These are phyloP conservation scores for Tolypocladium album DNA, from an alignment of 2,329 filamentous ascomycete species.

Conservation along the genomic window DNA sequence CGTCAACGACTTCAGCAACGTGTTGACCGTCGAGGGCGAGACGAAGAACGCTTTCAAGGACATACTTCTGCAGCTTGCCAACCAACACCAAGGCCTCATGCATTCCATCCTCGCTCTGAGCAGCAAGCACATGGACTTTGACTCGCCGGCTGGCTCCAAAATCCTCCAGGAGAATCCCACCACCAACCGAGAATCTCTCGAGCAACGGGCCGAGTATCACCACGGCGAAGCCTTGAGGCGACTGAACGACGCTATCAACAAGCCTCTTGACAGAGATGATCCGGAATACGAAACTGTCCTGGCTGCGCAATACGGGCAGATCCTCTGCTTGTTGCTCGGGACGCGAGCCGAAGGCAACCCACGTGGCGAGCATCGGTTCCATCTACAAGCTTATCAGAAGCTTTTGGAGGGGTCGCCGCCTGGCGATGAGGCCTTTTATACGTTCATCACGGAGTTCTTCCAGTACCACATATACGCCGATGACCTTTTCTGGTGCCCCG, in stretches of 20 bases:
- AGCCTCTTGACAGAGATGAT: constrained; percentile 28
- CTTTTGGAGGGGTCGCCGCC: constrained; percentile 55
- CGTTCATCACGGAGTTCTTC: constrained; percentile 66
- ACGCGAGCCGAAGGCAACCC: constrained; percentile 45
- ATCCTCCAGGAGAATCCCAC: constrained; percentile 38
- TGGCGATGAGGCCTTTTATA: constrained; percentile 52
- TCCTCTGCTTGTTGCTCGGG: constrained; percentile 50
- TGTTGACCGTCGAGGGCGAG: constrained; percentile 73
- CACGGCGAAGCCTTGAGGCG: constrained; percentile 43
- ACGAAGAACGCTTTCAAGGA: constrained; percentile 78
- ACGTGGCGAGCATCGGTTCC: constrained; percentile 63
- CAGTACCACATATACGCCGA: constrained; percentile 69
- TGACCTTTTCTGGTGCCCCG: constrained; percentile 43
- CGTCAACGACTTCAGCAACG: constrained; percentile 64
- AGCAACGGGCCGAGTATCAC: constrained; percentile 43
- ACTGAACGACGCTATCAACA: constrained; percentile 35
- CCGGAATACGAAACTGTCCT: constrained; percentile 34
- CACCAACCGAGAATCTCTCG: constrained; percentile 34
- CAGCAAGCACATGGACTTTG: constrained; percentile 61
- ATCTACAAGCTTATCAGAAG: constrained; percentile 65
- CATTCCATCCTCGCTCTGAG: constrained; percentile 80
- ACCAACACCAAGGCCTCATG: constrained; percentile 73
- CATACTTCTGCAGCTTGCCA: constrained; percentile 71
- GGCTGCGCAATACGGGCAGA: constrained; percentile 49
- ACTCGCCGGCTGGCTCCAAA: constrained; percentile 43